Conservation (phyloP, 805 yeast species). For the Cyberlindnera suaveolens region DNA sequence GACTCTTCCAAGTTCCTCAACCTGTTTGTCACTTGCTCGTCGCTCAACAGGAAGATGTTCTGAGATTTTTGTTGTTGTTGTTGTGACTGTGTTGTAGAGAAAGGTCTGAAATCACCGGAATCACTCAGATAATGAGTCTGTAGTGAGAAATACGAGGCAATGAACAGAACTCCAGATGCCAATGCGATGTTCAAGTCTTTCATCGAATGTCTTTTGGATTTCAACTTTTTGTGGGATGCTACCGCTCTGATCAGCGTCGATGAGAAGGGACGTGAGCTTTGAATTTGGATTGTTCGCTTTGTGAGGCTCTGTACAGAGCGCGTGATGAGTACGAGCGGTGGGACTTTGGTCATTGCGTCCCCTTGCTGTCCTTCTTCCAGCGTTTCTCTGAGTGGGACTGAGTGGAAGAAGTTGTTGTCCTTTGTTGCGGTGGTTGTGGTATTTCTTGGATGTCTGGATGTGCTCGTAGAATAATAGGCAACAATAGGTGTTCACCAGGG, state of each 20-base stretch:
- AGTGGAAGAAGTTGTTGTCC: too few relatives aligned
- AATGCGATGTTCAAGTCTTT: constrained; percentile 20
- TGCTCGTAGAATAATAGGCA: too few relatives aligned
- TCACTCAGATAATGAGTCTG: constrained; percentile 21
- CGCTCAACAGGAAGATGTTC: constrained; percentile 51
- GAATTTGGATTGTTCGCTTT: too few relatives aligned
- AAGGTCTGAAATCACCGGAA: constrained; percentile 18
- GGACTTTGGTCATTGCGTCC: too few relatives aligned
- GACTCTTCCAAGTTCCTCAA: constrained; percentile 76
- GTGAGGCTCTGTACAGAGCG: too few relatives aligned
- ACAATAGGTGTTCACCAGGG: too few relatives aligned
- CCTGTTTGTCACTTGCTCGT: constrained; percentile 63
- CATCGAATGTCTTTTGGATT: constrained; percentile 1
- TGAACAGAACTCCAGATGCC: constrained; percentile 24
- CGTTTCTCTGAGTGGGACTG: too few relatives aligned
- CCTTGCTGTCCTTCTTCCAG: too few relatives aligned
- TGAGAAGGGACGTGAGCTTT: not conserved
- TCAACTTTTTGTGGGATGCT: constrained; percentile 1
- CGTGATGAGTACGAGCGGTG: too few relatives aligned
- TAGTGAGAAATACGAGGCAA: constrained; percentile 23
- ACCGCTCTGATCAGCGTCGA: not conserved
- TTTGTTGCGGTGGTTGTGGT: too few relatives aligned
- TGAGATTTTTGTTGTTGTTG: constrained; percentile 34
- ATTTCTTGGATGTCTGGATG: too few relatives aligned
- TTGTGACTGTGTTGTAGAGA: constrained; percentile 20